Base-by-base conservation (phyloP, 495 filamentous ascomycete species). In the Xylaria acuta region DNA sequence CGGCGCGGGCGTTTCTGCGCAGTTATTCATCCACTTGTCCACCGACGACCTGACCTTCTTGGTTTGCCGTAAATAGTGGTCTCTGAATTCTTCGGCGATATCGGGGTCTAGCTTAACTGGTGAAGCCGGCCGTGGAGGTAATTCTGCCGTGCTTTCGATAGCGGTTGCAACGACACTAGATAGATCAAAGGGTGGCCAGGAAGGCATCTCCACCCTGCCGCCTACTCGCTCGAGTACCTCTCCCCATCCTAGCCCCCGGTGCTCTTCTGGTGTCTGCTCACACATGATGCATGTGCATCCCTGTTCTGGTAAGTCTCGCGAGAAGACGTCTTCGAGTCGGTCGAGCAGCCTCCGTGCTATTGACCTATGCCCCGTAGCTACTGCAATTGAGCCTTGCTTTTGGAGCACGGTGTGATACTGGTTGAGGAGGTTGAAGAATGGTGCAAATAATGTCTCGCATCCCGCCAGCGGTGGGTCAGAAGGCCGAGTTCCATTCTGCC, bases 321-420 rank as follows among this genome's bases (percentile, higher is more conserved):
- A 92, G 79, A 99, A 98, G 20, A 99, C 93, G 34, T 93, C 91
- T 77, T 97, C 96, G 16, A 99, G 83, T 65, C 95, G 90, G 77
- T 99, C 96, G n/a, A 98, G 87, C 32, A 98, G 80, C 47, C 94
- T 88, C 2, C 97, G 90, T n/a, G 97, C 97, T 47, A 98, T 91
- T 8, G 95, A 97, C 63, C 92, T 89, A 81, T 98, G 98, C 2
- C 97, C 97, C 6, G 97, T 98, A 30, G 96, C 96, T 0, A 99
- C 97, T 7, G 97, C 97, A 20, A 99, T 80, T 8, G 94, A 97
- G 2, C 97, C 97, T 77, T 91, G 94, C 62, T 90, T 92, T 25
- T 84, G 82, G 69, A 98, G 88, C 11, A 99, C 94, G 9, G 89
- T 86, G 63, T 90, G 84, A 77, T 97, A 98, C 69, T 95, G 91